A percentile compares a stretch with the other conserved stretches of the same genome.
Evolutionary conservation across 768 basidiomycete genomes (phyloP).

Genomic region (Dentipellis fragilis): DNA sequence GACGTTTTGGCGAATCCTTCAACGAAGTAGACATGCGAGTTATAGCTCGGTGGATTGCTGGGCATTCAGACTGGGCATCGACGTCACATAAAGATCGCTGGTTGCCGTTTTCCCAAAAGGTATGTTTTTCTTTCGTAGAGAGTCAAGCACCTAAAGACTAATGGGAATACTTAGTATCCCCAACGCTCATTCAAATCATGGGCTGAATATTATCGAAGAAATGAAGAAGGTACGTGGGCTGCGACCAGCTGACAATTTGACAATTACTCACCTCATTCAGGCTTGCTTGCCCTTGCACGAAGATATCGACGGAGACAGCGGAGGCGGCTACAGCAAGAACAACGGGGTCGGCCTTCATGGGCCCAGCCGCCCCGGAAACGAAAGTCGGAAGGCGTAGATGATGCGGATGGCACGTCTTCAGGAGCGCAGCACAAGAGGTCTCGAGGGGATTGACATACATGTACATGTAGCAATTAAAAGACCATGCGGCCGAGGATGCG

Average conservation of each 20-base stretch:
- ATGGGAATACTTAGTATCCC: conserved; percentile 29
- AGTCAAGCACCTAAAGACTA: not conserved
- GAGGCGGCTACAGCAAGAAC: conserved; percentile 7
- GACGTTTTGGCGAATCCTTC: not conserved
- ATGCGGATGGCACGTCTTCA: too few relatives aligned
- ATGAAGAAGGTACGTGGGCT: conserved; percentile 33
- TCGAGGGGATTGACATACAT: too few relatives aligned
- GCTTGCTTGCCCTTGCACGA: conserved; percentile 15
- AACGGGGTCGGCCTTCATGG: conserved; percentile 17
- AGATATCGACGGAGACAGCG: conserved; percentile 15
- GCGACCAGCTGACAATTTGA: not conserved
- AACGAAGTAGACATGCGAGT: not conserved
- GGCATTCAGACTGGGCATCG: not conserved
- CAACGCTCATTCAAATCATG: conserved; percentile 49
- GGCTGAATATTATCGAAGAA: conserved; percentile 47
- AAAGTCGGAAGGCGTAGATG: not conserved
- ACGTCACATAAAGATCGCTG: not conserved
- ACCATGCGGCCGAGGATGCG: too few relatives aligned
- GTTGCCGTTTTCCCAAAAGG: not conserved
- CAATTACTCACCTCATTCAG: not conserved
- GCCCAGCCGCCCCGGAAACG: conserved; percentile 7
- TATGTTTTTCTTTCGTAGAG: not conserved
- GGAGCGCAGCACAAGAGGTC: too few relatives aligned
- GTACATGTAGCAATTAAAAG: too few relatives aligned
- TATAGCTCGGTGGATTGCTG: not conserved